These are phyloP conservation scores for Rhodotorula sp. DNA, from an alignment of 1,284 basidiomycete species.

Conservation along the genomic window DNA sequence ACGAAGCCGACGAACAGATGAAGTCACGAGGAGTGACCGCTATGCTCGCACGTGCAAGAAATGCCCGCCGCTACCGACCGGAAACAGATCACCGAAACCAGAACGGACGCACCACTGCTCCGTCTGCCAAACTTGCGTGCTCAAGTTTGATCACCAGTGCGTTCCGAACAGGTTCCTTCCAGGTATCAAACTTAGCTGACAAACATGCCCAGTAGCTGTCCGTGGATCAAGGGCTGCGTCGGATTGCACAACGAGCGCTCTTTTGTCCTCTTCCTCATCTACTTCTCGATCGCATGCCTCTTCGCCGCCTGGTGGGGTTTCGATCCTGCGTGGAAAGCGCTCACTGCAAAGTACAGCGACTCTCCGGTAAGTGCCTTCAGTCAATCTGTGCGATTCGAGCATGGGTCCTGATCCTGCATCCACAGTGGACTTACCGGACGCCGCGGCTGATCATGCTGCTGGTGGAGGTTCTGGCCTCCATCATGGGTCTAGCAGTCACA, in stretches of 20 bases:
- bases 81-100: constrained; percentile 66
- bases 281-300: constrained; percentile 42
- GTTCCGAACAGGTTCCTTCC: constrained; percentile 23
- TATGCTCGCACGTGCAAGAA: constrained; percentile 41
- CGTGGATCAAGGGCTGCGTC: constrained; percentile 80
- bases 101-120: constrained; percentile 94
- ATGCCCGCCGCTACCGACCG: constrained; percentile 53
- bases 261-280: constrained; percentile 88
- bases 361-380: background rate
- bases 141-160: constrained; percentile 95
- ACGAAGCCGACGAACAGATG: background rate
- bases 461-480: constrained; percentile 70
- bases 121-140: constrained; percentile 84
- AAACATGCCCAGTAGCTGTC: constrained; percentile 15
- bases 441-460: constrained; percentile 72
- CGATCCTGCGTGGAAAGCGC: background rate
- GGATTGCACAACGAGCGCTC: constrained; percentile 94
- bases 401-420: background rate
- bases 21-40: background rate
- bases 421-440: constrained; percentile 48
- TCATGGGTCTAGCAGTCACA: constrained; percentile 69
- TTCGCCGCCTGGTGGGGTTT: constrained; percentile 3
- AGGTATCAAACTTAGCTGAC: constrained; percentile 4
- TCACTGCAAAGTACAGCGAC: background rate
- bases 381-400: background rate